A percentile compares a stretch with the other conserved stretches of the same genome.
phyloP scores from a whole-genome alignment of 306 rosid genomes.

The Crotalaria pallida region DNA sequence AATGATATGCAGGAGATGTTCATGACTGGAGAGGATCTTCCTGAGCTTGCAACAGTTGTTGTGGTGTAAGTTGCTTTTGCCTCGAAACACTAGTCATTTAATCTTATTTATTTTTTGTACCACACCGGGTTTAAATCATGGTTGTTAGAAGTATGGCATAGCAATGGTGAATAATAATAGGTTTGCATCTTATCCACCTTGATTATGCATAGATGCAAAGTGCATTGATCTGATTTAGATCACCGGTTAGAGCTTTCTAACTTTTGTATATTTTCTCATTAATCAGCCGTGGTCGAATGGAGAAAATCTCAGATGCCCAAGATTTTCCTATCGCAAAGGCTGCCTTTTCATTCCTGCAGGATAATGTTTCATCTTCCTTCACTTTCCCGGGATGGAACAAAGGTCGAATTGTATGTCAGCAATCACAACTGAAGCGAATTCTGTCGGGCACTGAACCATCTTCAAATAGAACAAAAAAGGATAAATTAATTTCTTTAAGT shows the following conservation, averaged over 20 bases:
- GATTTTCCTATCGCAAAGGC: conserved; percentile 70
- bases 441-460: conserved; percentile 54
- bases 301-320: conserved; percentile 46
- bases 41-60: conserved; percentile 78
- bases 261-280: conserved; percentile 22
- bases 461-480: conserved; percentile 33
- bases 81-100: conserved; percentile 4
- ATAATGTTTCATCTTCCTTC: conserved; percentile 49
- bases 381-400: conserved; percentile 77
- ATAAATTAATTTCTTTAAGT: conserved; percentile 48
- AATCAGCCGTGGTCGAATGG: conserved; percentile 77
- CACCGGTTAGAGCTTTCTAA: conserved; percentile 15
- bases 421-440: conserved; percentile 64
- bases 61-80: conserved; percentile 62
- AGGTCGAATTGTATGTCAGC: conserved; percentile 84
- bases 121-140: not conserved
- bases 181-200: not conserved
- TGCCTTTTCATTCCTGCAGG: conserved; percentile 70
- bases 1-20: conserved; percentile 71
- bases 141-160: not conserved
- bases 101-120: conserved; percentile 15
- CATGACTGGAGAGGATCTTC: conserved; percentile 58
- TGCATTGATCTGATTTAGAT: not conserved
- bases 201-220: not conserved
- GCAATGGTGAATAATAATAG: not conserved